phyloP scores from a whole-genome alignment of 1,284 basidiomycete genomes.

The Ustilago cynodontis region DNA sequence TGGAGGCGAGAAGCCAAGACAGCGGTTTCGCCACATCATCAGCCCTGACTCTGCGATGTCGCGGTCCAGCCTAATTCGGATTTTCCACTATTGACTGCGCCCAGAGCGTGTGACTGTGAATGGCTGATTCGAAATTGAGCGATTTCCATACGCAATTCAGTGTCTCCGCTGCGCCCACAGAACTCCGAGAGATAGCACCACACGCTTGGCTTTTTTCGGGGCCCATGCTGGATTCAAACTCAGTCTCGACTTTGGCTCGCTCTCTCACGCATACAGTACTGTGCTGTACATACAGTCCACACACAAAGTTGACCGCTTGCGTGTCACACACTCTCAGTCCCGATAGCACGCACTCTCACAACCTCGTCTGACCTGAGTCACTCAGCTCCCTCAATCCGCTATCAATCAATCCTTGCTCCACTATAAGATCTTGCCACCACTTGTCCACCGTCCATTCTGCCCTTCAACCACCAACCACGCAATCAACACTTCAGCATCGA shows the following conservation, averaged over 20 bases:
- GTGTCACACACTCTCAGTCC: not conserved
- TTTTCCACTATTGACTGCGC: too few species aligned
- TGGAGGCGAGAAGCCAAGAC: conserved; percentile 9
- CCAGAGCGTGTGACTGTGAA: not conserved
- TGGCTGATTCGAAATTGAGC: conserved; percentile 21
- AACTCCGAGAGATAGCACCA: too few species aligned
- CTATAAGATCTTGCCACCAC: conserved; percentile 41
- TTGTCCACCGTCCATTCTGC: not conserved
- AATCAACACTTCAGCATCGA: not conserved
- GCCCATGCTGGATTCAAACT: not conserved
- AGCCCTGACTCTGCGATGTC: conserved; percentile 6
- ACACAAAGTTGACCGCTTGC: conserved; percentile 2
- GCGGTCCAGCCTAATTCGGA: conserved; percentile 1
- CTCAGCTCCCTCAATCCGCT: conserved; percentile 3
- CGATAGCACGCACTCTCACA: conserved; percentile 9
- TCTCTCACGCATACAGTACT: too few species aligned
- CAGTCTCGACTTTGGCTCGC: conserved; percentile 2
- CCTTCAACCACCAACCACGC: conserved; percentile 64
- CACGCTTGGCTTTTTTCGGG: not conserved
- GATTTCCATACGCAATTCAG: conserved; percentile 11
- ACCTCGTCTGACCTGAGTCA: conserved; percentile 49
- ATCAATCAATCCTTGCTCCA: not conserved
- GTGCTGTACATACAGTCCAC: too few species aligned
- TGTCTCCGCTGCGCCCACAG: too few species aligned
- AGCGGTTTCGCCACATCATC: conserved; percentile 19